Evolutionary conservation across 192 early-diverging fungal genomes (phyloP).

Genomic region (Backusella morwellensis): DNA sequence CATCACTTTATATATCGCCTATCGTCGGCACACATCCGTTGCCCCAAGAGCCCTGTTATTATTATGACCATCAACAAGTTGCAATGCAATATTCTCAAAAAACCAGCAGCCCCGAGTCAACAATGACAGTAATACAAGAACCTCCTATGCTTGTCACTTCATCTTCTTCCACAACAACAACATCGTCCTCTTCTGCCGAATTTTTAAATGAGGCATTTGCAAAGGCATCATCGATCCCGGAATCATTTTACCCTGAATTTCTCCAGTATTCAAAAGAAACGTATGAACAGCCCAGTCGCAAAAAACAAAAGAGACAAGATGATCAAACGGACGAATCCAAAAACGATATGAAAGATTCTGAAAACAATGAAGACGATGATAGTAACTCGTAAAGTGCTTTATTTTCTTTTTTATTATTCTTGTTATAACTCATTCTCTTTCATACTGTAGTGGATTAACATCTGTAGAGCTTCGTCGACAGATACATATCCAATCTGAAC

Average conservation of each 20-base stretch:
- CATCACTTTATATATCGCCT: constrained; percentile 13
- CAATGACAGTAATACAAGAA: constrained; percentile 10
- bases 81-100: background rate
- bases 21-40: background rate
- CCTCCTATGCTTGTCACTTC: constrained; percentile 27
- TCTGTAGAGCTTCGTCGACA: constrained; percentile 32
- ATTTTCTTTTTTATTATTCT: background rate
- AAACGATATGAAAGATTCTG: background rate
- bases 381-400: background rate
- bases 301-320: constrained; percentile 4
- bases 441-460: constrained; percentile 9
- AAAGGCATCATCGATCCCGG: constrained; percentile 33
- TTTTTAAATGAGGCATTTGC: constrained; percentile 33
- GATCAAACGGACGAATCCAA: background rate
- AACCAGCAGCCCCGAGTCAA: background rate
- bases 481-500: constrained; percentile 41
- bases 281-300: constrained; percentile 24
- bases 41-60: background rate
- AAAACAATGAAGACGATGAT: constrained; percentile 14
- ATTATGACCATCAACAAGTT: constrained; percentile 3
- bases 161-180: constrained; percentile 29
- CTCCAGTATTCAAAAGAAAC: constrained; percentile 34
- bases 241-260: constrained; percentile 36
- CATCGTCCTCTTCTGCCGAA: constrained; percentile 26
- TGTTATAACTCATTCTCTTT: background rate